These are phyloP conservation scores for Xanthoceras sorbifolium DNA, from an alignment of 345 rosid species.

Conservation along the genomic window DNA sequence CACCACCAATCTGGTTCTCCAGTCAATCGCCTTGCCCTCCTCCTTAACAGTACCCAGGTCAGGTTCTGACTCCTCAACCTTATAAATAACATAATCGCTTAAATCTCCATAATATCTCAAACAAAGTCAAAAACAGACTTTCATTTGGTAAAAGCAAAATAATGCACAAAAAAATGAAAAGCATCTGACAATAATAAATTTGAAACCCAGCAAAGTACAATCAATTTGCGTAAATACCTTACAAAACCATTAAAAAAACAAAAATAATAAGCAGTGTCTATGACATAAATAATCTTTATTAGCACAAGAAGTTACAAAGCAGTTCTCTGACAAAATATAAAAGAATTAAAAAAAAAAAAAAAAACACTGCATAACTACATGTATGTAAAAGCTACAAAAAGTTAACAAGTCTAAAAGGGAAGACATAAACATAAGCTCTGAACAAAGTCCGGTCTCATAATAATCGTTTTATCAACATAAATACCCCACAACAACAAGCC, in stretches of 20 bases:
- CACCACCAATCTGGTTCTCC: slow-evolving; percentile 19
- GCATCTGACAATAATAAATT: not conserved
- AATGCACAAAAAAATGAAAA: not conserved
- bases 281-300: not conserved
- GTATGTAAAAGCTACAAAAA: not conserved
- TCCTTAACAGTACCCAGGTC: not conserved
- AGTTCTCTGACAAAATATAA: not conserved
- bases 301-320: not conserved
- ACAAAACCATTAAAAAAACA: not conserved
- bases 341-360: not conserved
- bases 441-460: not conserved
- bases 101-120: slow-evolving; percentile 4
- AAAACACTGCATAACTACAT: not conserved
- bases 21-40: not conserved
- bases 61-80: slow-evolving; percentile 19
- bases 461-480: not conserved
- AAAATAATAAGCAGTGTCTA: not conserved
- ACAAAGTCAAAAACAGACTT: not conserved
- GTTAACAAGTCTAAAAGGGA: not conserved
- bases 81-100: not conserved
- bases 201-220: not conserved
- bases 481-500: not conserved
- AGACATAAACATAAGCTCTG: too few species aligned
- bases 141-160: not conserved
- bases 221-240: not conserved